A percentile compares a stretch with the other conserved stretches of the same genome.
Conservation (phyloP, 2,329 filamentous ascomycete genomes). For the Diplodia seriata region DNA sequence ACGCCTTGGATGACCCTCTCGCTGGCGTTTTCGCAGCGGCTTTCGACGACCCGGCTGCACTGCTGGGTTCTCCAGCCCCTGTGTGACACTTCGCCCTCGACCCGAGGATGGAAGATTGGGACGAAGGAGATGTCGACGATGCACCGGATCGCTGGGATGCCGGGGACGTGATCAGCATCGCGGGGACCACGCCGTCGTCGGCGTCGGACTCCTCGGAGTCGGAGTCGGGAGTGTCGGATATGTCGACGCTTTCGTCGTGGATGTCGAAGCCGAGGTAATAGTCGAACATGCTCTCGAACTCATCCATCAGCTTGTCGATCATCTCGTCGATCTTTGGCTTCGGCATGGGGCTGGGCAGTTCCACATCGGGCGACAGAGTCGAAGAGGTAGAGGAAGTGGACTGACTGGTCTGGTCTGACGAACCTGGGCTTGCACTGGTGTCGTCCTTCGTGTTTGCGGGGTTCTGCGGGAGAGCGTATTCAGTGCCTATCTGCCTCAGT, state of each 20-base stretch:
- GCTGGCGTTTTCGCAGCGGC: neutral
- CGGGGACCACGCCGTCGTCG: neutral
- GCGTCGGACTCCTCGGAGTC: neutral
- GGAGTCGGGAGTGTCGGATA: neutral
- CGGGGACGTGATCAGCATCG: neutral
- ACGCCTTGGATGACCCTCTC: neutral
- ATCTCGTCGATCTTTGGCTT: conserved; percentile 1
- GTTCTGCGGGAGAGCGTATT: neutral
- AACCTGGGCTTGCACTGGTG: neutral
- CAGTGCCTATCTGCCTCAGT: neutral
- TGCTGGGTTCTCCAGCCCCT: neutral
- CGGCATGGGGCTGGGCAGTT: neutral
- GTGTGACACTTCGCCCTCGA: neutral
- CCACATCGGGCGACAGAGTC: neutral
- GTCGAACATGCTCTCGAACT: conserved; percentile 2
- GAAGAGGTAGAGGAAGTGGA: neutral
- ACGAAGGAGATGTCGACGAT: neutral
- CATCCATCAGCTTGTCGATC: neutral
- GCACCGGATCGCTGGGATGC: neutral
- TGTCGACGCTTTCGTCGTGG: neutral
- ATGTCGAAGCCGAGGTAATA: neutral
- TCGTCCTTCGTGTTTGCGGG: neutral
- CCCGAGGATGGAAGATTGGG: neutral
- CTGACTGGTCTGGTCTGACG: neutral
- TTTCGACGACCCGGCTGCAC: neutral